Evolutionary conservation across 192 early-diverging fungal genomes (phyloP), one percentile per base, ranked within the genome.

Genomic region (Irineochytrium annulatum): DNA sequence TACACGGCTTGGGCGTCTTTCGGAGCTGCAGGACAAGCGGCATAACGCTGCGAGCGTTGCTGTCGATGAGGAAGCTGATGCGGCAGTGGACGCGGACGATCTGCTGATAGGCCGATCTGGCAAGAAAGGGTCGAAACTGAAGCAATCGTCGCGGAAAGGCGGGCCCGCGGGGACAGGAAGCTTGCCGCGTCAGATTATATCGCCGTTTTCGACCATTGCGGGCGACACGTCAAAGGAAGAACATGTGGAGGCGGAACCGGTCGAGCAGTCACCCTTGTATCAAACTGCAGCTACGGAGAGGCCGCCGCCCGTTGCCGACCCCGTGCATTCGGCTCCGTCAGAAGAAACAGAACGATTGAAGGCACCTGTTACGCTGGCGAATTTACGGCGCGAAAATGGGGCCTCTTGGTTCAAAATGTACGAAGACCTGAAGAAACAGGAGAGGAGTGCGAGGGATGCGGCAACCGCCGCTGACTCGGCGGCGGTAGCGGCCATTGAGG

Each of bases 101-200:
- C 33, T 67, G 30, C 30, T 67, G 11, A 51, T 67, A 16, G 60
- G 59, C 52, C 32, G 65, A 19, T 29, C 58, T 11, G 65, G 41
- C 24, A 67, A 60, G 24, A 67, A 67, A 43, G 37, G 29, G 0
- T 20, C 22, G 3, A 67, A 60, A 39, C 22, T 39, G 2, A 62
- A 67, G 39, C 26, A 29, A 1, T 55, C 24, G 8, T 49, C 46
- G 13, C 8, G 46, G 8, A 49, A 49, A n/a, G n/a, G n/a, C n/a
- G n/a, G n/a, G n/a, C n/a, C n/a, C n/a, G n/a, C n/a, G n/a, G n/a
- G n/a, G n/a, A n/a, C n/a, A n/a, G n/a, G n/a, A n/a, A n/a, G n/a
- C n/a, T n/a, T n/a, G n/a, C n/a, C n/a, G n/a, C n/a, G n/a, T n/a
- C n/a, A n/a, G n/a, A n/a, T n/a, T n/a, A n/a, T n/a, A n/a, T n/a